These are phyloP conservation scores for Pulveroboletus sp. DNA, from an alignment of 768 basidiomycete species.

Conservation along the genomic window DNA sequence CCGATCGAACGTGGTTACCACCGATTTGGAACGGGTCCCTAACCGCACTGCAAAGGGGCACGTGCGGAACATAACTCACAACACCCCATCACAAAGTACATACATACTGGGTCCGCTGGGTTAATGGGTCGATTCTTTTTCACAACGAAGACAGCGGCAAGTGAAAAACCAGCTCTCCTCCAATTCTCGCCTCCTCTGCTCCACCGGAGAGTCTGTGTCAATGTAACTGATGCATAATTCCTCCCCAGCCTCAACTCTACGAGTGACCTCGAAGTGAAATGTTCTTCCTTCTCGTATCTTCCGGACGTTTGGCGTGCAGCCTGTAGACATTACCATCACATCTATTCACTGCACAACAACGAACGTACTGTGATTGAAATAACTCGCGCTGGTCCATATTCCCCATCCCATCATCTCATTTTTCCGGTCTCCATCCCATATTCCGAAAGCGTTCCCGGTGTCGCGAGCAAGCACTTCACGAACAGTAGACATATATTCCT, in stretches of 20 bases:
- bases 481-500: constrained; percentile 40
- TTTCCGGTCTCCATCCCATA: constrained; percentile 53
- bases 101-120: no score
- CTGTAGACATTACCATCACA: constrained; percentile 29
- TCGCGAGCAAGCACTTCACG: constrained; percentile 57
- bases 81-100: neutral
- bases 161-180: constrained; percentile 54
- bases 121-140: constrained; percentile 11
- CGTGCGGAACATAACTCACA: neutral
- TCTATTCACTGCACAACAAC: neutral
- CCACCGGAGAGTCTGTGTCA: constrained; percentile 30
- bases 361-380: constrained; percentile 63
- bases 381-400: constrained; percentile 56
- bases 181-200: constrained; percentile 39
- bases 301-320: constrained; percentile 49
- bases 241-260: constrained; percentile 43
- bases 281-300: constrained; percentile 44
- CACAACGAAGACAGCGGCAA: constrained; percentile 48
- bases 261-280: constrained; percentile 45
- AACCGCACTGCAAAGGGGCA: neutral
- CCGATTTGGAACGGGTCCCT: constrained; percentile 8
- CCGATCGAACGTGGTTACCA: constrained; percentile 15
- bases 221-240: constrained; percentile 60
- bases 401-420: constrained; percentile 65
- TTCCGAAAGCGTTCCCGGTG: constrained; percentile 64